A percentile compares a stretch with the other conserved stretches of the same genome.
These are phyloP conservation scores for Daldinia caldariorum DNA, from an alignment of 495 filamentous ascomycete species.

Conservation along the genomic window DNA sequence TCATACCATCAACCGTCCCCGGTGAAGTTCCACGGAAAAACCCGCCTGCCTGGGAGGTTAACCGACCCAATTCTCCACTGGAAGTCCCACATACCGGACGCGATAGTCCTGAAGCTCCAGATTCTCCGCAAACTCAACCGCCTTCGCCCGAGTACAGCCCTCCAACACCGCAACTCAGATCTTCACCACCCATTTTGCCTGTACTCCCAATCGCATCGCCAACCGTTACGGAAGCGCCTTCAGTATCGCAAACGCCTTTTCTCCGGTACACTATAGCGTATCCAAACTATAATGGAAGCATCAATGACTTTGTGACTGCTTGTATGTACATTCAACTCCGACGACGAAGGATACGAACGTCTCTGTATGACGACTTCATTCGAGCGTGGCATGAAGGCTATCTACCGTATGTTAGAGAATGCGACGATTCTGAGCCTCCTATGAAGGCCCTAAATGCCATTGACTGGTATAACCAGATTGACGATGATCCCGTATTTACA, in stretches of 20 bases:
- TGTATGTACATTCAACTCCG: constrained; percentile 63
- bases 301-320: constrained; percentile 62
- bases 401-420: constrained; percentile 49
- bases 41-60: not conserved
- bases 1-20: constrained; percentile 45
- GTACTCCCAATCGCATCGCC: constrained; percentile 11
- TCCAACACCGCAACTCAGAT: constrained; percentile 31
- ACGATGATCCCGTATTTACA: constrained; percentile 51
- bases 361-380: constrained; percentile 76
- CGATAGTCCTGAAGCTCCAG: not conserved
- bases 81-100: not conserved
- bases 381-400: constrained; percentile 58
- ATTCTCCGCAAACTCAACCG: constrained; percentile 12
- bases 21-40: not conserved
- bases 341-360: constrained; percentile 41
- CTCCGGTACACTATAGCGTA: constrained; percentile 65
- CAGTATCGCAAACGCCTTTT: constrained; percentile 40
- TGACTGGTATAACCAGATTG: constrained; percentile 58
- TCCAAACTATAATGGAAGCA: constrained; percentile 63
- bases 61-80: not conserved
- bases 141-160: constrained; percentile 27
- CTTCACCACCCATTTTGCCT: constrained; percentile 48
- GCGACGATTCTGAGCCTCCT: constrained; percentile 28
- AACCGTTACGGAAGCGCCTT: not conserved
- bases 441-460: constrained; percentile 47